These are phyloP conservation scores for Periconia sp. DNA, from an alignment of 2,329 filamentous ascomycete genomes.

Conservation along the genomic window DNA sequence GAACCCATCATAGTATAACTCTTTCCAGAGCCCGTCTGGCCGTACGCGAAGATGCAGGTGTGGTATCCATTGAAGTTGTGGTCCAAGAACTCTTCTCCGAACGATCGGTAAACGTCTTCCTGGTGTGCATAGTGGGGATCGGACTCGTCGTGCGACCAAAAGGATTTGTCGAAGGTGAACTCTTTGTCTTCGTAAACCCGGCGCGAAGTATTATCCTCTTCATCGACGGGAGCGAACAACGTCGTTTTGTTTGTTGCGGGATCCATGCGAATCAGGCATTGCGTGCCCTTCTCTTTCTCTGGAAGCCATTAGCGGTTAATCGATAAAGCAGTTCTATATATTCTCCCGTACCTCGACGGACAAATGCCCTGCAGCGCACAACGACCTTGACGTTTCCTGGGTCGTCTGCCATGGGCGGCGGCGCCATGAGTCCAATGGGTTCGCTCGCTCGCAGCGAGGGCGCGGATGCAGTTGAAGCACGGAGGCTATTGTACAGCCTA, in stretches of 20 bases:
- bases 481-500: slow-evolving; percentile 31
- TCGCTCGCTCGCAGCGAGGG: slow-evolving; percentile 48
- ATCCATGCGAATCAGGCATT: slow-evolving; percentile 91
- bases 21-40: slow-evolving; percentile 96
- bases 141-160: slow-evolving; percentile 84
- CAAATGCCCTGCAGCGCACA: slow-evolving; percentile 51
- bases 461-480: slow-evolving; percentile 44
- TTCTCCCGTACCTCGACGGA: slow-evolving; percentile 45
- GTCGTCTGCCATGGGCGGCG: slow-evolving; percentile 41
- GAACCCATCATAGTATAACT: slow-evolving; percentile 98
- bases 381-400: slow-evolving; percentile 56
- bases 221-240: slow-evolving; percentile 68
- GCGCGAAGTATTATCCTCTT: slow-evolving; percentile 61
- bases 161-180: slow-evolving; percentile 97
- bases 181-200: slow-evolving; percentile 82
- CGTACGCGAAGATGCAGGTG: slow-evolving; percentile 98
- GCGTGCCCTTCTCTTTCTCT: slow-evolving; percentile 80
- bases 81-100: slow-evolving; percentile 95
- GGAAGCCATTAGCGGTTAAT: slow-evolving; percentile 22
- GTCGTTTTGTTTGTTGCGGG: slow-evolving; percentile 83
- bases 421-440: slow-evolving; percentile 32
- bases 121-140: slow-evolving; percentile 90
- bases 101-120: slow-evolving; percentile 88
- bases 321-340: background rate
- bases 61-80: slow-evolving; percentile 99